Evolutionary conservation across 179 eudicot species (phyloP).

Genomic region (Silene vulgaris): DNA sequence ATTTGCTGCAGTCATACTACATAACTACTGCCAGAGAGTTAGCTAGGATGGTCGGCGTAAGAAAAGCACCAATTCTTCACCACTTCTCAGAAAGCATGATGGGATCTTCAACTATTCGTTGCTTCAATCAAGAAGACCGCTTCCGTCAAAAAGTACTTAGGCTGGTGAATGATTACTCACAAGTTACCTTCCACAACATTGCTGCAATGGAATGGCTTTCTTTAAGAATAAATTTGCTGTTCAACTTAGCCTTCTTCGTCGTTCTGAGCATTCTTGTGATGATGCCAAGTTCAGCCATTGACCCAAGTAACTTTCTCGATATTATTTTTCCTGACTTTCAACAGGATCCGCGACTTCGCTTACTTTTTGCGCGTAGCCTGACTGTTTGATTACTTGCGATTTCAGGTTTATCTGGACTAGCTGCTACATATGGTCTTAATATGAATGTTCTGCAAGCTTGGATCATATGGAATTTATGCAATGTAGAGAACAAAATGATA

Average conservation of each 20-base stretch:
- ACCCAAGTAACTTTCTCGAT: slow-evolving; percentile 57
- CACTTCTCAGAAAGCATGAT: slow-evolving; percentile 70
- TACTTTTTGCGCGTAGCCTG: neutral
- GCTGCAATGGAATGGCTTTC: slow-evolving; percentile 94
- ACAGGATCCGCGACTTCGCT: too few relatives aligned
- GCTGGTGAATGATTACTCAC: slow-evolving; percentile 66
- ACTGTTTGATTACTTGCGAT: neutral
- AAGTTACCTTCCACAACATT: slow-evolving; percentile 71
- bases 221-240: slow-evolving; percentile 63
- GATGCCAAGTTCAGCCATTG: slow-evolving; percentile 67
- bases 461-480: slow-evolving; percentile 91
- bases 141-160: slow-evolving; percentile 41
- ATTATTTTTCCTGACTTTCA: too few relatives aligned
- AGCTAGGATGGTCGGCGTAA: slow-evolving; percentile 74
- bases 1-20: slow-evolving; percentile 82
- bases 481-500: slow-evolving; percentile 88
- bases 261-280: slow-evolving; percentile 65
- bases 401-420: slow-evolving; percentile 76
- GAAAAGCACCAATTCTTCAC: slow-evolving; percentile 76
- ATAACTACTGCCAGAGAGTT: slow-evolving; percentile 72
- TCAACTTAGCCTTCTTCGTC: slow-evolving; percentile 70
- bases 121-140: slow-evolving; percentile 70
- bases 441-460: slow-evolving; percentile 80
- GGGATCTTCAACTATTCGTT: slow-evolving; percentile 66
- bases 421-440: slow-evolving; percentile 77